Evolutionary conservation across 2,329 filamentous ascomycete species (phyloP).

Genomic region (Xylaria sp.): DNA sequence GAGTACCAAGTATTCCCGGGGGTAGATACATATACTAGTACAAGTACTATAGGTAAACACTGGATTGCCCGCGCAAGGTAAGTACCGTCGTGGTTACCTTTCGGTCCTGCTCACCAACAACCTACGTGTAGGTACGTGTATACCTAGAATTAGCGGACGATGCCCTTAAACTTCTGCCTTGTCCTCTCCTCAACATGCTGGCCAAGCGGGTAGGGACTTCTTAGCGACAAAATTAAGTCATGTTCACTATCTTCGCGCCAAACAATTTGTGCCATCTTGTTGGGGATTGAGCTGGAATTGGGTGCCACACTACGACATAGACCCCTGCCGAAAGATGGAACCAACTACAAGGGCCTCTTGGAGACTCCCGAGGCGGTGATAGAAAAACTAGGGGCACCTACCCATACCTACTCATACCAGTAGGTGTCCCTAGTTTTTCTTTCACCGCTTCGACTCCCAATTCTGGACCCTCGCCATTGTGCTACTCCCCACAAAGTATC

Average conservation of each 20-base stretch:
- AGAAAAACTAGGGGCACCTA: too few relatives aligned
- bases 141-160: neutral
- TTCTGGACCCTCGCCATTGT: constrained; percentile 1
- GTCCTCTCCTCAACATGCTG: constrained; percentile 30
- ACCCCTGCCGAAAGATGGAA: constrained; percentile 20
- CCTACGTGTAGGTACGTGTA: too few relatives aligned
- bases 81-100: neutral
- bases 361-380: too few relatives aligned
- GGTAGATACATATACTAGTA: constrained; percentile 2
- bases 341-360: constrained; percentile 3
- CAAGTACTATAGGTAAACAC: neutral
- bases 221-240: constrained; percentile 15
- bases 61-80: neutral
- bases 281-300: constrained; percentile 58
- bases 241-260: constrained; percentile 40
- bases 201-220: constrained; percentile 10
- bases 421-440: too few relatives aligned
- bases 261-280: constrained; percentile 50
- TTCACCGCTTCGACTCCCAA: too few relatives aligned
- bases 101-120: neutral
- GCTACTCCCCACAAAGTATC: constrained; percentile 9
- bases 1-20: constrained; percentile 7
- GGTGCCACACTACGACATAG: constrained; percentile 47
- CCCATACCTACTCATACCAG: too few relatives aligned
- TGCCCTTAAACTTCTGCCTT: constrained; percentile 16